Conservation (phyloP, 2,329 filamentous ascomycete genomes). For the Aspergillus candidus region DNA sequence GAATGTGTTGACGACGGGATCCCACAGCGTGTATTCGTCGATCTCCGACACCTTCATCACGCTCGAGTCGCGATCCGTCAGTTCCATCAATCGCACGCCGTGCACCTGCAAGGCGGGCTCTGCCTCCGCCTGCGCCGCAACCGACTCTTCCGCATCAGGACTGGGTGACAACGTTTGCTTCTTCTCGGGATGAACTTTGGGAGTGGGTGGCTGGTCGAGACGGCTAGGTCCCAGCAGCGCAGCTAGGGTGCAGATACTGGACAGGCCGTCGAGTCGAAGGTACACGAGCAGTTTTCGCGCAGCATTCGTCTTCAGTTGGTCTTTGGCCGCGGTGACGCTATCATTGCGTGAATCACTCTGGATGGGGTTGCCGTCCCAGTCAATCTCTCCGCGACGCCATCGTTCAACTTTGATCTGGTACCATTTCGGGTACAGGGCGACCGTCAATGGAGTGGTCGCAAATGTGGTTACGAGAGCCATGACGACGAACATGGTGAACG, state of each 20-base stretch:
- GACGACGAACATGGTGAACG: slow-evolving; percentile 90
- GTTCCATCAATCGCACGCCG: slow-evolving; percentile 76
- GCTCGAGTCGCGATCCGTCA: slow-evolving; percentile 87
- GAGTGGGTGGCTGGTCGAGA: slow-evolving; percentile 25
- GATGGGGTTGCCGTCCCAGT: slow-evolving; percentile 67
- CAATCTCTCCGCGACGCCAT: slow-evolving; percentile 80
- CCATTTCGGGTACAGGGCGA: slow-evolving; percentile 67
- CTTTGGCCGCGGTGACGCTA: slow-evolving; percentile 35
- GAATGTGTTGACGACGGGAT: slow-evolving; percentile 89
- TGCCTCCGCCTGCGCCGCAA: slow-evolving; percentile 13
- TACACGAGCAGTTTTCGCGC: slow-evolving; percentile 69
- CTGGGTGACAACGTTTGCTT: slow-evolving; percentile 15
- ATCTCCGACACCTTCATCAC: slow-evolving; percentile 90
- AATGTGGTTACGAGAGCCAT: slow-evolving; percentile 90
- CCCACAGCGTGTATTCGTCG: slow-evolving; percentile 64
- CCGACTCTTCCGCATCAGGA: slow-evolving; percentile 19
- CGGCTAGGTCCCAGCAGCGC: slow-evolving; percentile 63
- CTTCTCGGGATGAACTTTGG: slow-evolving; percentile 31
- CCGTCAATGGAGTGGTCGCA: slow-evolving; percentile 69
- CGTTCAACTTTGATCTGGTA: slow-evolving; percentile 67
- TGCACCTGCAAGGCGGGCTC: slow-evolving; percentile 61
- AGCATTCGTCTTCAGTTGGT: slow-evolving; percentile 47
- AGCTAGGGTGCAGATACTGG: slow-evolving; percentile 75
- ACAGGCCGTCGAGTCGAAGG: slow-evolving; percentile 76
- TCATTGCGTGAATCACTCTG: slow-evolving; percentile 39